Conservation (phyloP, 202 grass and related monocot species). For the Carex arenaria region DNA sequence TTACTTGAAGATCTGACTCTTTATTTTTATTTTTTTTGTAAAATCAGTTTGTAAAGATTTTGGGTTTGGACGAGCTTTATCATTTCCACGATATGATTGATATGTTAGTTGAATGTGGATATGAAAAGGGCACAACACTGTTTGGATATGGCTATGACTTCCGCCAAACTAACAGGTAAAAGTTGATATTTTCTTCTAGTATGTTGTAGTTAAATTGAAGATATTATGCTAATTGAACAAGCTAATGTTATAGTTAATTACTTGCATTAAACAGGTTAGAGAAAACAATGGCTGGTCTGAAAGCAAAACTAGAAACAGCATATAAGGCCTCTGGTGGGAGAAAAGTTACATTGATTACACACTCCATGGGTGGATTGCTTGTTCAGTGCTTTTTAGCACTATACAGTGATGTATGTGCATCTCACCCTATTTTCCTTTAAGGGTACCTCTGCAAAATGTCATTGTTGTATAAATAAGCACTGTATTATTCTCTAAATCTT, state of each 20-base stretch:
- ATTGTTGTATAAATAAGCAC: not conserved
- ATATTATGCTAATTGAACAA: not conserved
- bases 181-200: conserved; percentile 1
- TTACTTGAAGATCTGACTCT: not conserved
- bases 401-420: conserved; percentile 68
- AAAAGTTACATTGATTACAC: conserved; percentile 93
- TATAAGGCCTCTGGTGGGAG: conserved; percentile 73
- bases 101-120: conserved; percentile 79
- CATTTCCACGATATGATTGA: conserved; percentile 97
- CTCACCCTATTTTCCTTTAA: not conserved
- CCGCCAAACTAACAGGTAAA: conserved; percentile 84
- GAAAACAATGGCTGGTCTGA: conserved; percentile 72
- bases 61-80: conserved; percentile 63
- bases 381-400: conserved; percentile 77
- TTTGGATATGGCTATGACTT: conserved; percentile 94
- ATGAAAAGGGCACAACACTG: conserved; percentile 70
- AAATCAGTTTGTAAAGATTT: conserved; percentile 56
- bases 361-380: conserved; percentile 99
- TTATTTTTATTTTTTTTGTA: not conserved
- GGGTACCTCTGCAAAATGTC: not conserved
- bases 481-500: not conserved
- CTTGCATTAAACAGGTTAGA: conserved; percentile 66
- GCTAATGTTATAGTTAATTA: conserved; percentile 30
- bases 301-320: conserved; percentile 80
- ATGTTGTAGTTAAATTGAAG: not conserved